Percentiles rank a stretch among this genome's conserved stretches.
Evolutionary conservation across 2,329 filamentous ascomycete species (phyloP).

Genomic region (Ilyonectria robusta): DNA sequence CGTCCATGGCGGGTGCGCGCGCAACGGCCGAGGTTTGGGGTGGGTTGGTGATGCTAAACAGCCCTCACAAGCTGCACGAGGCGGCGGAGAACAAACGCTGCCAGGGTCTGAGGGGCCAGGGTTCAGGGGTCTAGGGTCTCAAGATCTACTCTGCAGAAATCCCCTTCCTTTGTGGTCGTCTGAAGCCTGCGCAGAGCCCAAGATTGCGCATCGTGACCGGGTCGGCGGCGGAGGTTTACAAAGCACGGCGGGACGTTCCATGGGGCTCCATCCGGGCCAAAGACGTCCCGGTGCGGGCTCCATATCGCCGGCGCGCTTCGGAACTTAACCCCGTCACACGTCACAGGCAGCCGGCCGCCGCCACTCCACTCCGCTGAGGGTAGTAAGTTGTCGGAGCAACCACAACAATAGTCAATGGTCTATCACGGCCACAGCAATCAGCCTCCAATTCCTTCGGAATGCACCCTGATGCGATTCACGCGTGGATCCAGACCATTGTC

Average conservation of each 20-base stretch:
- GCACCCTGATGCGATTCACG: slow-evolving; percentile 12
- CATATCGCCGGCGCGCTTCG: slow-evolving; percentile 26
- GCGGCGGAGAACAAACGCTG: no score
- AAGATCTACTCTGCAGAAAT: no score
- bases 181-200: background rate
- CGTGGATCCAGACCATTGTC: slow-evolving; percentile 5
- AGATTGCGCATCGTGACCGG: background rate
- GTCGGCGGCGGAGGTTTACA: background rate
- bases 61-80: no score
- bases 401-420: no score
- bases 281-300: slow-evolving; percentile 21
- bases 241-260: background rate
- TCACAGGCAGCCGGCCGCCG: slow-evolving; percentile 1
- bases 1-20: slow-evolving; percentile 27
- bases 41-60: no score
- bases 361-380: background rate
- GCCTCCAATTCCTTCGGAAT: slow-evolving; percentile 3
- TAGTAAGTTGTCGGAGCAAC: background rate
- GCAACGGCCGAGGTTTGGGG: background rate
- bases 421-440: no score
- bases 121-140: no score
- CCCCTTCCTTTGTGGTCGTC: no score
- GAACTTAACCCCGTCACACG: slow-evolving; percentile 24
- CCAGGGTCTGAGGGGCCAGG: no score
- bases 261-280: slow-evolving; percentile 27